These are phyloP conservation scores for Vigna nakashimae DNA, from an alignment of 306 rosid genomes.

Conservation along the genomic window DNA sequence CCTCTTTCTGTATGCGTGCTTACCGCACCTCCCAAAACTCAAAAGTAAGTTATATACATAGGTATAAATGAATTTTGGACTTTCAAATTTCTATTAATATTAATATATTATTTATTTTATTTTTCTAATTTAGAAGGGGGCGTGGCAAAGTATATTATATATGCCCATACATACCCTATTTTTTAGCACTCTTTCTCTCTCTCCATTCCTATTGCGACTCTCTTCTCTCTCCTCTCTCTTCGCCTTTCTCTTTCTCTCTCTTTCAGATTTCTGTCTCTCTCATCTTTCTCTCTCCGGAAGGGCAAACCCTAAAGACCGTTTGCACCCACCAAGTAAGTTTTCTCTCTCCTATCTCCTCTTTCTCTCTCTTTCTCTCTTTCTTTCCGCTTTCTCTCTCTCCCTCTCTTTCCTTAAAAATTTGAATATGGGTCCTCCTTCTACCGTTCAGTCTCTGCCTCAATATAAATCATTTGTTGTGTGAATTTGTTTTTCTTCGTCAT, in stretches of 20 bases:
- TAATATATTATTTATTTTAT: too few species aligned
- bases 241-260: constrained; percentile 60
- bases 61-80: background rate
- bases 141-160: constrained; percentile 34
- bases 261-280: constrained; percentile 64
- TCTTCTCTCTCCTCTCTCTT: constrained; percentile 50
- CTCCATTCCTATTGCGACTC: constrained; percentile 36
- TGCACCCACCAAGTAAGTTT: constrained; percentile 98
- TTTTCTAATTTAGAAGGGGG: constrained; percentile 38
- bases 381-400: constrained; percentile 34
- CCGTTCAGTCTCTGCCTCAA: constrained; percentile 58
- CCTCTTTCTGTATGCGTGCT: constrained; percentile 7
- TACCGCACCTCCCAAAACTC: constrained; percentile 18
- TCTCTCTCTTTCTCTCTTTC: constrained; percentile 45
- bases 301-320: constrained; percentile 99
- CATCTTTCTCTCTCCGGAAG: constrained; percentile 89
- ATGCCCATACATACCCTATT: constrained; percentile 50
- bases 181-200: constrained; percentile 46
- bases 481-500: constrained; percentile 36
- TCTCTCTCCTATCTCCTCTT: constrained; percentile 69
- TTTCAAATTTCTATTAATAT: background rate
- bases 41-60: background rate
- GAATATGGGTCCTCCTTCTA: constrained; percentile 80
- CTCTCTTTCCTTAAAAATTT: constrained; percentile 57
- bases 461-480: constrained; percentile 43